Evolutionary conservation across 371 early-diverging fungal genomes (phyloP).

Genomic region (Mycotypha africana): DNA sequence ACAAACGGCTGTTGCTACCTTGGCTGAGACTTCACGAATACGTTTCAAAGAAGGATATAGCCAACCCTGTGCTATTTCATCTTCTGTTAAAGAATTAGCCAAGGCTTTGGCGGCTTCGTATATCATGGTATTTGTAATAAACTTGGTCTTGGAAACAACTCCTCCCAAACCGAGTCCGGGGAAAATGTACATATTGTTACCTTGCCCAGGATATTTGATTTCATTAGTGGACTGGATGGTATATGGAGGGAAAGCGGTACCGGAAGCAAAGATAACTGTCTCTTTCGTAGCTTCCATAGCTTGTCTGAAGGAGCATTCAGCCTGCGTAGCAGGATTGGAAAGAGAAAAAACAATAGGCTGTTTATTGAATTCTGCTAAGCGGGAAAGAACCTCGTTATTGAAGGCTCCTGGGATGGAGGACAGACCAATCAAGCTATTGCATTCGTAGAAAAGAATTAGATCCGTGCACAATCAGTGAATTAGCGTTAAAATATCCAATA

Average conservation of each 20-base stretch:
- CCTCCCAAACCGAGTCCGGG: slow-evolving; percentile 92
- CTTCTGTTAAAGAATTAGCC: slow-evolving; percentile 64
- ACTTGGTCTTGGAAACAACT: slow-evolving; percentile 57
- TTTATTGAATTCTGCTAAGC: slow-evolving; percentile 68
- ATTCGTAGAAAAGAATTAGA: background rate
- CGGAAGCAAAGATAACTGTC: slow-evolving; percentile 87
- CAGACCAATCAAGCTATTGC: slow-evolving; percentile 76
- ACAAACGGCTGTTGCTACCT: slow-evolving; percentile 73
- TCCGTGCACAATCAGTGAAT: too few relatives aligned
- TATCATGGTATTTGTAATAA: slow-evolving; percentile 77
- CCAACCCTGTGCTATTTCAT: slow-evolving; percentile 61
- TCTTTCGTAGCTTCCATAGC: slow-evolving; percentile 82
- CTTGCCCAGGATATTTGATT: slow-evolving; percentile 73
- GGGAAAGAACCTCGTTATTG: slow-evolving; percentile 47
- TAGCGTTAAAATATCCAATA: too few relatives aligned
- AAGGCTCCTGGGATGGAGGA: slow-evolving; percentile 78
- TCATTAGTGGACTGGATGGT: slow-evolving; percentile 55
- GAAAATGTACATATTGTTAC: slow-evolving; percentile 92
- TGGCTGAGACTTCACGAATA: slow-evolving; percentile 76
- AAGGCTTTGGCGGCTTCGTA: slow-evolving; percentile 76
- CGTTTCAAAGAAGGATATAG: slow-evolving; percentile 83
- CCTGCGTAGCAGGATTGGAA: slow-evolving; percentile 84
- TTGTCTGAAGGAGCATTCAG: slow-evolving; percentile 88
- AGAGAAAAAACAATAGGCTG: slow-evolving; percentile 93
- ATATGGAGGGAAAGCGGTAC: slow-evolving; percentile 87